Evolutionary conservation across 2,329 filamentous ascomycete species (phyloP), one percentile per base, ranked within the genome.

Genomic region (Colletotrichum sansevieriae): DNA sequence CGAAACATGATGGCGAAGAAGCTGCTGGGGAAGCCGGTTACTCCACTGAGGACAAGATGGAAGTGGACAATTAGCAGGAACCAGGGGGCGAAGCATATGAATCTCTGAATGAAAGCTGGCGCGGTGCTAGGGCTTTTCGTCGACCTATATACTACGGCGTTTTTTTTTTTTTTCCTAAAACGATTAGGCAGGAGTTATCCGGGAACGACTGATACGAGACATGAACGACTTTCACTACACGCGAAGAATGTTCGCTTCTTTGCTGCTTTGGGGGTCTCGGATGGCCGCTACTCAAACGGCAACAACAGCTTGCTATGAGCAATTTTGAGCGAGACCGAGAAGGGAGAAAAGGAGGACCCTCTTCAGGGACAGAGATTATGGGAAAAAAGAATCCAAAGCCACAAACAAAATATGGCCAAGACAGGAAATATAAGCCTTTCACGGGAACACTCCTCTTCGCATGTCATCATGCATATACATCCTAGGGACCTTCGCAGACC

Each of bases 191-290:
- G 58, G 68, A 58, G 41, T 65, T 65, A 41, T 49, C 41, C 20
- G 64, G 63, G 49, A 52, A 70, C 55, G 68, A 70, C 60, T 69
- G 68, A 70, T 35, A 70, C 55, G 68, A 70, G 41, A 65, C 39
- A 70, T 69, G 65, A 70, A 60, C 49, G 55, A 61, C 49, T 67
- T 39, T 57, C 58, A 61, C 29, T 60, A 43, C 51, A 39, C 64
- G 51, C 25, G 44, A 64, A 55, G 58, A 51, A 47, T 25, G 33
- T 59, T 59, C 13, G 47, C 61, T 58, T 66, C 49, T 33, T 66
- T 67, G 37, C 63, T 51, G 29, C 29, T 29, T 20, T 37, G 46
- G 54, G 25, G 15, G 49, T 4, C 29, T 65, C 46, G 46, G 35
- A 43, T 43, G 44, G 20, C 41, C 54, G 39, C 39, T 33, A 15